Evolutionary conservation across 2,329 filamentous ascomycete species (phyloP).

Genomic region (Balansia obtecta): DNA sequence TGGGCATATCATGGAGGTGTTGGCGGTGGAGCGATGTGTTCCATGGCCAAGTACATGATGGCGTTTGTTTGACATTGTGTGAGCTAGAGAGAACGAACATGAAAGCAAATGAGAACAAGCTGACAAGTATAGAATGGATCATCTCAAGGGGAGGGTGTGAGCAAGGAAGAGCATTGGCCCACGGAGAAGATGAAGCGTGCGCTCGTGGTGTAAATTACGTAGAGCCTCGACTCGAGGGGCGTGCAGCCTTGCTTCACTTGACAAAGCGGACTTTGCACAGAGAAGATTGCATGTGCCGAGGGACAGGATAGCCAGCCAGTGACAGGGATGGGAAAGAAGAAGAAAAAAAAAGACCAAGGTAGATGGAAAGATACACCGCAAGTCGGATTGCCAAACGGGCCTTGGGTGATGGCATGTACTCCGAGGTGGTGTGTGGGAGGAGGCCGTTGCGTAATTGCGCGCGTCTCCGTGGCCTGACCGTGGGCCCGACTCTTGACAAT

Average conservation of each 20-base stretch:
- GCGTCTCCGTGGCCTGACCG: neutral
- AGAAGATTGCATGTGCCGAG: constrained; percentile 27
- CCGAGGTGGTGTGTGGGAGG: neutral
- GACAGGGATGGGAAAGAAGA: neutral
- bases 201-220: neutral
- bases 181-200: constrained; percentile 1
- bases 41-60: constrained; percentile 4
- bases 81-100: neutral
- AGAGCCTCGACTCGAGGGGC: neutral
- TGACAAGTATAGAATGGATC: constrained; percentile 3
- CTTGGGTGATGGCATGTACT: neutral
- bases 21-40: constrained; percentile 9
- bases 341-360: neutral
- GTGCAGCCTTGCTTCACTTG: constrained; percentile 1
- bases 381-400: neutral
- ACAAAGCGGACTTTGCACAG: neutral
- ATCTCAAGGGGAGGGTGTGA: constrained; percentile 11
- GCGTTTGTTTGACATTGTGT: constrained; percentile 2
- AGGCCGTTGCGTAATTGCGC: neutral
- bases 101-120: constrained; percentile 7
- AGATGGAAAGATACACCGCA: neutral
- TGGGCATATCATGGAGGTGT: constrained; percentile 15
- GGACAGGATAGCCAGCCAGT: constrained; percentile 9
- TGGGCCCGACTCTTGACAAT: too few relatives aligned
- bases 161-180: constrained; percentile 9